Evolutionary conservation across 805 yeast genomes (phyloP), one percentile per base, ranked within the genome.

Genomic region (Saturnispora zaruensis): DNA sequence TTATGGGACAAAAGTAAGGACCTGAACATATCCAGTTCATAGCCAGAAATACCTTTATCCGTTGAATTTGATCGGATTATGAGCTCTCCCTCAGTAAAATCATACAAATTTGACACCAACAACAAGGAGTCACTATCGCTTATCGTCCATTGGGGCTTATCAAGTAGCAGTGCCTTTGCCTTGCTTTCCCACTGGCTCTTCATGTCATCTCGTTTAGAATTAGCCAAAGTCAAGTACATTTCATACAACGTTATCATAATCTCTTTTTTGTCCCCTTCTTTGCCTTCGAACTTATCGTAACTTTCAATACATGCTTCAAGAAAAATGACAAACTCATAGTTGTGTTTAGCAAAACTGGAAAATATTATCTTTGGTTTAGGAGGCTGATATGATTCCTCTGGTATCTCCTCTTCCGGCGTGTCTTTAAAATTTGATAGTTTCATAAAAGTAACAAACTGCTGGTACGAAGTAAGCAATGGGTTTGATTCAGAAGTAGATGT

Each of bases 311-410:
- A 88, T 0, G 98, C 97, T 63, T 93, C 99, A 50, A 93, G 66
- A 55, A 93, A 93, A 6, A 87, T 85, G 24, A 90, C 93, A 72
- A 93, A 91, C 60, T 90, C 93, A 59, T 82, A 78, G 0, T 93
- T 89, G 61, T 85, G 87, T 56, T 82, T 78, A n/a, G 86, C 79
- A 63, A 93, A 93, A 1, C 95, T 81, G 2, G 91, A 82, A 61
- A 88, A 93, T 1, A 91, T 86, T 37, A 91, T 72, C 42, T 89
- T 75, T 6, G 98, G 98, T 46, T 82, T 76, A 3, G 99, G 99
- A 1, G 98, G 96, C 46, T 83, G 82, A 64, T 93, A 93, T 0
- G 93, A 85, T 90, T 84, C 36, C 28, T 18, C 20, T 26, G 50
- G 51, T 26, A 49, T 57, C 33, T 54, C 57, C 11, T 46, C 47